Evolutionary conservation across 2,329 filamentous ascomycete genomes (phyloP).

Genomic region (Neonectria neomacrospora): DNA sequence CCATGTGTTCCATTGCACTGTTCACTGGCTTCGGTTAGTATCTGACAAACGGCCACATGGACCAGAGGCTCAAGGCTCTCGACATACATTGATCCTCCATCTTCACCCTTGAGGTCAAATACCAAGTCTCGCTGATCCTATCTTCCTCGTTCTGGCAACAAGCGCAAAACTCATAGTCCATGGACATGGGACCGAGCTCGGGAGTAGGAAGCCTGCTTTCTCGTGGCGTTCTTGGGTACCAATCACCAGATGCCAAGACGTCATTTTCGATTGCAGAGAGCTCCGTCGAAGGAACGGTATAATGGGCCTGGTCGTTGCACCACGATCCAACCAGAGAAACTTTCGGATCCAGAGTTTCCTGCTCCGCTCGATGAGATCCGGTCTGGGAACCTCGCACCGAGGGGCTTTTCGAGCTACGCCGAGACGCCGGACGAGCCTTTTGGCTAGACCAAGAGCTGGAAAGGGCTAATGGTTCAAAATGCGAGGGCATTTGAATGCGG

Average conservation of each 20-base stretch:
- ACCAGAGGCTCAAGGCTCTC: background rate
- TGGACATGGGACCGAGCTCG: slow-evolving; percentile 37
- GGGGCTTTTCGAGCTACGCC: background rate
- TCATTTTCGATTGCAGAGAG: slow-evolving; percentile 9
- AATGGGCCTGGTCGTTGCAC: slow-evolving; percentile 24
- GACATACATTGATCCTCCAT: slow-evolving; percentile 42
- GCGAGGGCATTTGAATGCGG: background rate
- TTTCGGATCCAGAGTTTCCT: background rate
- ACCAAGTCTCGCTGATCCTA: slow-evolving; percentile 36
- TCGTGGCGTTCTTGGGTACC: slow-evolving; percentile 32
- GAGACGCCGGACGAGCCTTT: slow-evolving; percentile 14
- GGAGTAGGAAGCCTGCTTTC: slow-evolving; percentile 37
- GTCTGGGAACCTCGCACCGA: background rate
- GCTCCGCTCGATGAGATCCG: background rate
- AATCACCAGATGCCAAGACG: slow-evolving; percentile 11
- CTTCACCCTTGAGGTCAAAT: slow-evolving; percentile 35
- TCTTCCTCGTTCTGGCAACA: slow-evolving; percentile 33
- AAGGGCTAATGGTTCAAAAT: background rate
- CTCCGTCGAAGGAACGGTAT: background rate
- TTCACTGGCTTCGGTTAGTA: slow-evolving; percentile 35
- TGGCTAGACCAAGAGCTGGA: slow-evolving; percentile 9
- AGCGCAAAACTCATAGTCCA: slow-evolving; percentile 40
- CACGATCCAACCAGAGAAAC: slow-evolving; percentile 35
- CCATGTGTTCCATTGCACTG: slow-evolving; percentile 37
- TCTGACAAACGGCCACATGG: background rate